A percentile compares a stretch with the other conserved stretches of the same genome.
These are phyloP conservation scores for Podochytrium sp. DNA, from an alignment of 192 early-diverging fungal species.

Conservation along the genomic window DNA sequence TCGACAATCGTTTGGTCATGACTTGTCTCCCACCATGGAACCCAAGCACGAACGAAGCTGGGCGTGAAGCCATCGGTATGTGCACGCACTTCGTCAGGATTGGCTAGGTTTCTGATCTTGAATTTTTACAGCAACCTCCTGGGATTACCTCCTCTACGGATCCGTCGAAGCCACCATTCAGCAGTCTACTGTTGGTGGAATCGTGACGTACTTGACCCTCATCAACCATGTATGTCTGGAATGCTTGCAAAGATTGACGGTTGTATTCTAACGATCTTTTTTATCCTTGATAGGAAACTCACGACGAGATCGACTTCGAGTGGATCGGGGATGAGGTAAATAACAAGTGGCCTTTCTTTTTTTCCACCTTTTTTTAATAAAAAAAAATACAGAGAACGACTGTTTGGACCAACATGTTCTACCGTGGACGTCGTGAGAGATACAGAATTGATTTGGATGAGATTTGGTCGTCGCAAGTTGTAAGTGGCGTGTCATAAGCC, in stretches of 20 bases:
- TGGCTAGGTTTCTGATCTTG: too few relatives aligned
- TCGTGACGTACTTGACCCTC: constrained; percentile 17
- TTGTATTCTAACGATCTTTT: too few relatives aligned
- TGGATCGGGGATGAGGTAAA: constrained; percentile 23
- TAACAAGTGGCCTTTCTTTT: too few relatives aligned
- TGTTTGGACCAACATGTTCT: constrained; percentile 22
- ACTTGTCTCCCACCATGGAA: background rate
- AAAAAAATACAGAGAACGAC: too few relatives aligned
- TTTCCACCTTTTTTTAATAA: too few relatives aligned
- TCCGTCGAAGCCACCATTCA: constrained; percentile 22
- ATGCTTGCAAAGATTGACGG: too few relatives aligned
- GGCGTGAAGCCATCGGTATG: background rate
- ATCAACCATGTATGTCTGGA: too few relatives aligned
- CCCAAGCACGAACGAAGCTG: background rate
- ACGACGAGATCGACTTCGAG: constrained; percentile 21
- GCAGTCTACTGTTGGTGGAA: constrained; percentile 11
- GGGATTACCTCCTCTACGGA: constrained; percentile 7
- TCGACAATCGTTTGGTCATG: too few relatives aligned
- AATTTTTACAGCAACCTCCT: background rate
- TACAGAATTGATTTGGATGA: background rate
- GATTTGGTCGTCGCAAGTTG: background rate
- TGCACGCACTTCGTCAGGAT: background rate
- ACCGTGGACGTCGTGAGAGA: background rate
- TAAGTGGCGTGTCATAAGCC: background rate
- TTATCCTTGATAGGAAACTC: too few relatives aligned